Conservation (phyloP, 2,329 filamentous ascomycete species). For the Stachybotrys elegans region DNA sequence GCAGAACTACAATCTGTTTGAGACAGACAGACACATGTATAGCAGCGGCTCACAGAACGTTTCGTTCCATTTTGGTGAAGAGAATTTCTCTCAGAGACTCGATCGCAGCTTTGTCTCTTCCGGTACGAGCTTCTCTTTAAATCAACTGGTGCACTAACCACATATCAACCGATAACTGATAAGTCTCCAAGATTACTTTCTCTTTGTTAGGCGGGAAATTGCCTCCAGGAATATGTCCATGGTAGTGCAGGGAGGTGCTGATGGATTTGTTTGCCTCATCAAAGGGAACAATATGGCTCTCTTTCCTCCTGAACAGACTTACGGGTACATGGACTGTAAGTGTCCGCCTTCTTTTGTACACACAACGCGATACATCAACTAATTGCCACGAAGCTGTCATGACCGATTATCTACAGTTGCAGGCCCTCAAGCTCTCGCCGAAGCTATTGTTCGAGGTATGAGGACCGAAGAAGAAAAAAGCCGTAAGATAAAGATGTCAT, state of each 20-base stretch:
- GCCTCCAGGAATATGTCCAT: slow-evolving; percentile 4
- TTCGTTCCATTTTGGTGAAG: slow-evolving; percentile 4
- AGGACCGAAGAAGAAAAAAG: too few relatives aligned
- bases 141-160: too few relatives aligned
- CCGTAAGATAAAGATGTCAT: too few relatives aligned
- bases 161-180: too few relatives aligned
- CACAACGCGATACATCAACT: too few relatives aligned
- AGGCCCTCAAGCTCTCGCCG: slow-evolving; percentile 8
- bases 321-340: slow-evolving; percentile 1
- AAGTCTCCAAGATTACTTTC: slow-evolving; percentile 3
- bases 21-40: slow-evolving; percentile 5
- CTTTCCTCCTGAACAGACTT: slow-evolving; percentile 1
- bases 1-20: slow-evolving; percentile 9
- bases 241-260: slow-evolving; percentile 2
- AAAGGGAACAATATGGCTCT: slow-evolving; percentile 4
- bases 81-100: slow-evolving; percentile 2
- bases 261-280: slow-evolving; percentile 6
- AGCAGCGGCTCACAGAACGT: slow-evolving; percentile 7
- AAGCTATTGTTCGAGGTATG: slow-evolving; percentile 4
- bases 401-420: slow-evolving; percentile 5
- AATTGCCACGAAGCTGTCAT: too few relatives aligned
- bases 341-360: too few relatives aligned
- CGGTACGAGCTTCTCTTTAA: too few relatives aligned
- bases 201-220: slow-evolving; percentile 1
- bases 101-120: slow-evolving; percentile 3